These are phyloP conservation scores for Nakazawaea molendinolei DNA, from an alignment of 805 yeast genomes.

Conservation along the genomic window DNA sequence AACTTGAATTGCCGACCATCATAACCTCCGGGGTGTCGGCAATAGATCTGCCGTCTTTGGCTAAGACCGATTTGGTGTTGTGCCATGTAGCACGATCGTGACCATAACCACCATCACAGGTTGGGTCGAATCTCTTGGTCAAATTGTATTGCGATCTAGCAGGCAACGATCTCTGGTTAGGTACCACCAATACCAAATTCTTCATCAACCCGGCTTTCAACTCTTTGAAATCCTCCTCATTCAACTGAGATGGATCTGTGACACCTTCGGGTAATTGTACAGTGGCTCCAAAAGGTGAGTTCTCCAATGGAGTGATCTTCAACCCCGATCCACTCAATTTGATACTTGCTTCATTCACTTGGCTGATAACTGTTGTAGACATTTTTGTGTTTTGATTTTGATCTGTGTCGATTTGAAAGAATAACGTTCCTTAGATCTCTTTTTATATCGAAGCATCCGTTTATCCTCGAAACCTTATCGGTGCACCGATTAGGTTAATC, in stretches of 20 bases:
- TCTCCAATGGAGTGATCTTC: slow-evolving; percentile 38
- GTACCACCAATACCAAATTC: slow-evolving; percentile 69
- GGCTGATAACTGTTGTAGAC: too few species aligned
- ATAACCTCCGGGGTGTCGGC: slow-evolving; percentile 86
- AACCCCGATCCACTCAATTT: too few species aligned
- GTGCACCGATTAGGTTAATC: too few species aligned
- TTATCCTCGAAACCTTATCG: too few species aligned
- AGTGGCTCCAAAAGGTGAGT: slow-evolving; percentile 62
- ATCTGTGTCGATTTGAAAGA: too few species aligned
- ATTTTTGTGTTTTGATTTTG: too few species aligned
- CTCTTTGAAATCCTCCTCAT: slow-evolving; percentile 55
- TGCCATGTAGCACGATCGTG: slow-evolving; percentile 72
- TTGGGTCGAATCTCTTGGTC: slow-evolving; percentile 75
- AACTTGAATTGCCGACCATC: slow-evolving; percentile 77
- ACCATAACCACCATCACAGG: slow-evolving; percentile 66
- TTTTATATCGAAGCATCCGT: too few species aligned
- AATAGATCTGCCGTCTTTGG: slow-evolving; percentile 74
- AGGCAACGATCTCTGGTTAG: slow-evolving; percentile 57
- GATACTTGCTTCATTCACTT: too few species aligned
- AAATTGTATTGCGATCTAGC: slow-evolving; percentile 73
- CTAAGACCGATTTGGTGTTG: slow-evolving; percentile 59
- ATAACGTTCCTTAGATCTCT: too few species aligned
- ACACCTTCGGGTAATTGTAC: slow-evolving; percentile 60
- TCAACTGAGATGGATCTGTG: slow-evolving; percentile 65
- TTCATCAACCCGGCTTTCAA: slow-evolving; percentile 61